phyloP scores from a whole-genome alignment of 306 rosid species.

The Fragaria nilgerrensis region DNA sequence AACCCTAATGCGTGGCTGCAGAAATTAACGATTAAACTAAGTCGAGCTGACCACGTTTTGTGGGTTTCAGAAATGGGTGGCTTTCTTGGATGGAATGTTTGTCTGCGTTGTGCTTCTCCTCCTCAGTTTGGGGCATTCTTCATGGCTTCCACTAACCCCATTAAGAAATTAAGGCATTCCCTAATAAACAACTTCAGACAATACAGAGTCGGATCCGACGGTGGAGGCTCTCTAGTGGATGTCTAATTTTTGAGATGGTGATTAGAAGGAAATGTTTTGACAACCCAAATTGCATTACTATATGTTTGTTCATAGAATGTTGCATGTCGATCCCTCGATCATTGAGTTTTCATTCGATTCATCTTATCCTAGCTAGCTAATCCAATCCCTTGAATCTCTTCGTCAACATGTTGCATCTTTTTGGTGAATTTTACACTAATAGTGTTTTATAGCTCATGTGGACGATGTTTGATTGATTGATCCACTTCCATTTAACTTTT shows the following conservation, averaged over 20 bases:
- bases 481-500: not conserved
- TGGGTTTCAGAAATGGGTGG: conserved; percentile 5
- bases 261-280: too few relatives aligned
- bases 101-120: conserved; percentile 5
- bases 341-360: not conserved
- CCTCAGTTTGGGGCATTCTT: not conserved
- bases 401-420: not conserved
- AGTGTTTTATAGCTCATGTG: not conserved
- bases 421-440: too few relatives aligned
- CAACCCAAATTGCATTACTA: not conserved
- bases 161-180: not conserved
- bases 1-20: conserved; percentile 3
- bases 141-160: conserved; percentile 6
- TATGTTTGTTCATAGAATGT: not conserved
- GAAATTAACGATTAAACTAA: not conserved
- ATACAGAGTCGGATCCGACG: not conserved
- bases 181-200: not conserved
- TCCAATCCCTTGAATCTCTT: not conserved
- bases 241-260: not conserved
- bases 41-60: not conserved
- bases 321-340: not conserved
- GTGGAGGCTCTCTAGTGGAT: not conserved
- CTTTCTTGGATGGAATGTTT: conserved; percentile 7
- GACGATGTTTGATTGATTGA: not conserved
- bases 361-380: not conserved